Conservation (phyloP, 1,284 basidiomycete genomes). For the Sporisorium reilianum region DNA sequence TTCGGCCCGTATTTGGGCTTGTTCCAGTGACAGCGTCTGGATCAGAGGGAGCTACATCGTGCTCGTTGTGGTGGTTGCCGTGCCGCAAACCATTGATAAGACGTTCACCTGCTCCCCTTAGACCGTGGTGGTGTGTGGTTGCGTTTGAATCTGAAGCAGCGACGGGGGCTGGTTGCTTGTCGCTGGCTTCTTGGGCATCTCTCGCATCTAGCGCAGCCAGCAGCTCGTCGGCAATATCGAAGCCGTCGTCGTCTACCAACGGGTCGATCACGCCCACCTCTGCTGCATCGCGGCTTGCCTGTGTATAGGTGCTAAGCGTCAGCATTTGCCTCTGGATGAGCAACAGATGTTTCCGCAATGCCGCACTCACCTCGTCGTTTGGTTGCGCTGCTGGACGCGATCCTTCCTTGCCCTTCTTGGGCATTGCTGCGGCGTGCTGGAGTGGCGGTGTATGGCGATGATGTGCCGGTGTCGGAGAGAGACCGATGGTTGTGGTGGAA, state of each 20-base stretch:
- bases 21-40: constrained; percentile 11
- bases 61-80: constrained; percentile 4
- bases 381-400: constrained; percentile 18
- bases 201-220: constrained; percentile 57
- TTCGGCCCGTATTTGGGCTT: constrained; percentile 18
- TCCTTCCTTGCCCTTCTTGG: constrained; percentile 45
- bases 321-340: too few species aligned
- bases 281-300: constrained; percentile 5
- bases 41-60: neutral
- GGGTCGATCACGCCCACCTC: constrained; percentile 25
- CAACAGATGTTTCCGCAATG: too few species aligned
- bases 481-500: neutral
- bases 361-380: constrained; percentile 35
- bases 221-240: constrained; percentile 59
- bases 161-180: constrained; percentile 1
- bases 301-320: too few species aligned
- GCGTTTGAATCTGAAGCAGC: constrained; percentile 8
- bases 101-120: constrained; percentile 51
- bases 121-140: constrained; percentile 19
- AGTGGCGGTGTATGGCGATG: neutral
- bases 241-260: constrained; percentile 44
- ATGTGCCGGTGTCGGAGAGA: neutral
- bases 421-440: constrained; percentile 18
- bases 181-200: constrained; percentile 38
- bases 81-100: constrained; percentile 38